phyloP scores from a whole-genome alignment of 441 rosid genomes.

The Erodium trifolium region DNA sequence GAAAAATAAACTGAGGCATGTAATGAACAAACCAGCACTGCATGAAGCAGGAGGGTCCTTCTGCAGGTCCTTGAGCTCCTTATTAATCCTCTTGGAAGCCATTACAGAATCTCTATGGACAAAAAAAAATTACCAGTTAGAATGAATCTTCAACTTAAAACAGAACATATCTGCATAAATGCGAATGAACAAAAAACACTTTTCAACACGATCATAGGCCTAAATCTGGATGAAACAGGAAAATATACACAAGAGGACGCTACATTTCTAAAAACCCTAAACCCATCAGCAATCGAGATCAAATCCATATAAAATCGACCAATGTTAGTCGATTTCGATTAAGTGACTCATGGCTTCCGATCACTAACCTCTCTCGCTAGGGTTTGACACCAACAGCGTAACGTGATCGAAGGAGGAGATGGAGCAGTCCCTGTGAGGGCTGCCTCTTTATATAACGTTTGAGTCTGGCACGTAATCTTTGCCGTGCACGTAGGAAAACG shows the following conservation, averaged over 20 bases:
- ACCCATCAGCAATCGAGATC: not conserved
- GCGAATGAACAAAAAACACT: not conserved
- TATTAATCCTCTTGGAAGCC: slow-evolving; percentile 32
- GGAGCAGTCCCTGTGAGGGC: not conserved
- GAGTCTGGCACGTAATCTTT: not conserved
- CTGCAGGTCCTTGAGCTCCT: slow-evolving; percentile 35
- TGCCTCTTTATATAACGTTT: not conserved
- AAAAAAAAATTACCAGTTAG: not conserved
- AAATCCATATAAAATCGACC: no score
- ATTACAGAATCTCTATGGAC: slow-evolving; percentile 5
- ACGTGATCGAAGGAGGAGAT: not conserved
- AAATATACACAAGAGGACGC: no score
- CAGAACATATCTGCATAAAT: not conserved
- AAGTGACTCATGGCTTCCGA: not conserved
- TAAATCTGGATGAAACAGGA: no score
- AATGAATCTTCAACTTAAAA: not conserved
- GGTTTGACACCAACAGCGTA: not conserved
- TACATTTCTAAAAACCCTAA: not conserved
- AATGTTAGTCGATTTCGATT: no score
- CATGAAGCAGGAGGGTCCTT: slow-evolving; percentile 31
- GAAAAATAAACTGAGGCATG: slow-evolving; percentile 13
- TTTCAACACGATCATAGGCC: not conserved
- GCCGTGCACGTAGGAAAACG: not conserved
- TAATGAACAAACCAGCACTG: slow-evolving; percentile 20
- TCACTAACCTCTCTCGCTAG: not conserved